Base-by-base conservation (phyloP, 306 rosid species). In the Cucumis hystrix region DNA sequence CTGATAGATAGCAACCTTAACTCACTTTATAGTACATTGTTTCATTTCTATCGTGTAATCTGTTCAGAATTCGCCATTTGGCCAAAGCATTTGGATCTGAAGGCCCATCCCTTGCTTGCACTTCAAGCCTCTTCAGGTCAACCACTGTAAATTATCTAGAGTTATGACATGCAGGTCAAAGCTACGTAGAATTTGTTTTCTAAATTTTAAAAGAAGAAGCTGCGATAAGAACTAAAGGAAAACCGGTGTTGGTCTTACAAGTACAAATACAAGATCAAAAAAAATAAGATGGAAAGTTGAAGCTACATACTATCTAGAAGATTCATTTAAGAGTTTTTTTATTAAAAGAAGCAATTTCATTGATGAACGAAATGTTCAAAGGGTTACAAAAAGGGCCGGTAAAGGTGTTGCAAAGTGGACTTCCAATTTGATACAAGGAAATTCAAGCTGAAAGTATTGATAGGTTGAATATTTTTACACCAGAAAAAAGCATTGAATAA, bases 41-140 rank as follows among this genome's bases (percentile, higher is more conserved):
- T 89, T 92, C 99, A 82, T 96, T 96, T 87, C 99, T 88, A 79
- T 96, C 99, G 82, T 96, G 99, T 89, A 96, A 81, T 18, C 99
- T 92, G 63, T 96, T 96, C 59, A 96, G 92, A 84, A 96, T 92
- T 76, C 99, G 97, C 99, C 99, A 96, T 85, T 88, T 96, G 74
- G 99, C 98, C 74, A 96, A 84, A 51, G 99, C 93, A 87, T 96
- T 87, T 49, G 99, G 96, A 82, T 96, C 99, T 64, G 90, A 91
- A 62, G 99, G 99, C 74, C 99, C 99, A 83, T 96, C 99, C 82
- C 99, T 92, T 78, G 97, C 99, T 79, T 92, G 93, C 80, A 85
- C 91, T 84, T 96, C 88, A 80, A 96, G 97, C 79, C 90, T 89
- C 90, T 96, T 96, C 85, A 96, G 70, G 84, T 96, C 99, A 79